Conservation (phyloP, 116 monocot species). For the Cymodocea nodosa region DNA sequence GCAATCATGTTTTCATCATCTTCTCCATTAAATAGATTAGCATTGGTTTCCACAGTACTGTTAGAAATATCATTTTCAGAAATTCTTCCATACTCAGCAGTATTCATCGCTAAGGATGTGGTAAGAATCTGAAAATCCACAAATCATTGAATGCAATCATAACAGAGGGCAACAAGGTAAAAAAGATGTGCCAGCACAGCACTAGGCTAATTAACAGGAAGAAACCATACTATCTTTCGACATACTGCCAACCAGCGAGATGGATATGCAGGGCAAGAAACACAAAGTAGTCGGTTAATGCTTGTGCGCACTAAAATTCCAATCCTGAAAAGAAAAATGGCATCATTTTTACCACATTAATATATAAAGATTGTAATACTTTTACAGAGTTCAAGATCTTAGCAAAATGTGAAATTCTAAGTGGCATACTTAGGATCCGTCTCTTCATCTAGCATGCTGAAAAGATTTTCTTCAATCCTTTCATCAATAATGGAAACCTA, state of each 20-base stretch:
- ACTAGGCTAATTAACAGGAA: neutral
- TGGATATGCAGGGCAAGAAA: constrained; percentile 74
- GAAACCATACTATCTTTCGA: constrained; percentile 47
- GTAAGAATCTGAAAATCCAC: constrained; percentile 52
- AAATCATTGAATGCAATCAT: neutral
- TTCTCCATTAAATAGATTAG: constrained; percentile 37
- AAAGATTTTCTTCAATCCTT: constrained; percentile 86
- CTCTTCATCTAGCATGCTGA: constrained; percentile 96
- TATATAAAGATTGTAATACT: neutral
- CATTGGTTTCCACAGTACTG: constrained; percentile 26
- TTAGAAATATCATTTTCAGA: constrained; percentile 19
- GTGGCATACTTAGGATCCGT: constrained; percentile 87
- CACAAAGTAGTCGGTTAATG: constrained; percentile 63
- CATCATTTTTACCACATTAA: neutral
- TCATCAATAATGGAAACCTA: constrained; percentile 57
- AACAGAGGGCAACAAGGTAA: neutral
- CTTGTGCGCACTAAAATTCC: constrained; percentile 66
- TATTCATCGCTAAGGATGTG: constrained; percentile 34
- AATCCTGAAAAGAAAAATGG: constrained; percentile 41
- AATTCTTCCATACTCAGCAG: constrained; percentile 11
- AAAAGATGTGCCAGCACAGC: neutral
- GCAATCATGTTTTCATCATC: constrained; percentile 91
- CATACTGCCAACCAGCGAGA: constrained; percentile 79
- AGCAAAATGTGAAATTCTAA: too few relatives aligned
- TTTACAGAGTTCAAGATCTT: too few relatives aligned